phyloP scores from a whole-genome alignment of 2,329 filamentous ascomycete species.

The Escovopsis sp. region DNA sequence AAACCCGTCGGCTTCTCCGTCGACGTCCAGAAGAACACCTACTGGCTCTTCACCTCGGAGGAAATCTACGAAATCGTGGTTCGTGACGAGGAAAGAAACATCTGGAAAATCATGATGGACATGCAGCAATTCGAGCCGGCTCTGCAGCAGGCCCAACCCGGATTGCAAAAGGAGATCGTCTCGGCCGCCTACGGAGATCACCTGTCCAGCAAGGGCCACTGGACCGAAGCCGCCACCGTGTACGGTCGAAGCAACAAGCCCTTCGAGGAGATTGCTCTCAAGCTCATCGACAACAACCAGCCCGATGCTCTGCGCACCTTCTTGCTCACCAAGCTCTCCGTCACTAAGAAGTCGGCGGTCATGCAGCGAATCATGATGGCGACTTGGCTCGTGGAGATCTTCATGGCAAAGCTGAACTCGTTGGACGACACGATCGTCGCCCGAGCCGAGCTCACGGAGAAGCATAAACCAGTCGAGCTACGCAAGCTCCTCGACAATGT shows the following conservation, averaged over 20 bases:
- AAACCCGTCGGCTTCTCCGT: constrained; percentile 70
- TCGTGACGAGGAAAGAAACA: constrained; percentile 75
- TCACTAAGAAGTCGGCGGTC: constrained; percentile 63
- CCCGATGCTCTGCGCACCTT: constrained; percentile 86
- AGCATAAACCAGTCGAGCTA: constrained; percentile 53
- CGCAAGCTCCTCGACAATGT: constrained; percentile 55
- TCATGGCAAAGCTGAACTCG: constrained; percentile 92
- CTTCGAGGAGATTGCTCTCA: constrained; percentile 88
- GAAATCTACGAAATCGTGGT: constrained; percentile 92
- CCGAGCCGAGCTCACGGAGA: constrained; percentile 64
- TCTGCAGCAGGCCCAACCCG: constrained; percentile 66
- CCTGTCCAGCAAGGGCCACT: constrained; percentile 67
- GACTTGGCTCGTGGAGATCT: constrained; percentile 88
- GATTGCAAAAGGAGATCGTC: constrained; percentile 74
- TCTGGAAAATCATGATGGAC: constrained; percentile 88
- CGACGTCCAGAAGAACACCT: constrained; percentile 89
- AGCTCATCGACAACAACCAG: constrained; percentile 79
- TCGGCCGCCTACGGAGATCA: constrained; percentile 86
- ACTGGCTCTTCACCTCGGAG: constrained; percentile 83
- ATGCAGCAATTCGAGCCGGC: constrained; percentile 80
- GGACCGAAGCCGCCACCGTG: constrained; percentile 69
- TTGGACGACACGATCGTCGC: constrained; percentile 90
- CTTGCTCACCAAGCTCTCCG: constrained; percentile 65
- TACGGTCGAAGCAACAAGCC: constrained; percentile 94
- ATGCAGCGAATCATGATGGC: constrained; percentile 97